A percentile compares a stretch with the other conserved stretches of the same genome.
Conservation (phyloP, 805 yeast species). For the Candida lessepsii region DNA sequence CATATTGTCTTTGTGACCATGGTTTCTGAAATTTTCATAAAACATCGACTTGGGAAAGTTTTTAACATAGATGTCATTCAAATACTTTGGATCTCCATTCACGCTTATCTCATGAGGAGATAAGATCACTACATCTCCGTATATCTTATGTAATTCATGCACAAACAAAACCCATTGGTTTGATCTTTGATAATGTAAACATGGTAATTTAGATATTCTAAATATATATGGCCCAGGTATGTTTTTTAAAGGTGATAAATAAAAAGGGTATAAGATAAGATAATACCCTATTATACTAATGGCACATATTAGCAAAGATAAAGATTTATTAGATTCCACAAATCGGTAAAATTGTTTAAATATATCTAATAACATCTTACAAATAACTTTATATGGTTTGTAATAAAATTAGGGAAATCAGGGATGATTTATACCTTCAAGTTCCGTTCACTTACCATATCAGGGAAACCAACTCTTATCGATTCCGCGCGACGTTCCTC, state of each 20-base stretch:
- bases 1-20: slow-evolving; percentile 52
- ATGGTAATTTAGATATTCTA: slow-evolving; percentile 40
- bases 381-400: neutral
- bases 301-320: neutral
- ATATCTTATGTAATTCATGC: slow-evolving; percentile 48
- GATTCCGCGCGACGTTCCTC: slow-evolving; percentile 8
- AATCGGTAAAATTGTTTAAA: neutral
- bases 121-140: slow-evolving; percentile 63
- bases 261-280: slow-evolving; percentile 45
- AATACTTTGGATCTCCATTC: slow-evolving; percentile 45
- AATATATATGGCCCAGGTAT: slow-evolving; percentile 62
- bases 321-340: slow-evolving; percentile 9
- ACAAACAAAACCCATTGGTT: slow-evolving; percentile 40
- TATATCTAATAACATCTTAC: slow-evolving; percentile 7
- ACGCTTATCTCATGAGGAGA: slow-evolving; percentile 64
- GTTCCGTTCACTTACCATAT: slow-evolving; percentile 9
- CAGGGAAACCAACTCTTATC: slow-evolving; percentile 5
- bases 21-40: slow-evolving; percentile 60
- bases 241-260: slow-evolving; percentile 45
- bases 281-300: slow-evolving; percentile 20
- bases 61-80: slow-evolving; percentile 56
- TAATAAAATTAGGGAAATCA: neutral
- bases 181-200: slow-evolving; percentile 44
- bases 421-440: neutral
- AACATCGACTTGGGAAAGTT: slow-evolving; percentile 57